phyloP scores from a whole-genome alignment of 140 eudicot species.

The Ambrosia hybrid region DNA sequence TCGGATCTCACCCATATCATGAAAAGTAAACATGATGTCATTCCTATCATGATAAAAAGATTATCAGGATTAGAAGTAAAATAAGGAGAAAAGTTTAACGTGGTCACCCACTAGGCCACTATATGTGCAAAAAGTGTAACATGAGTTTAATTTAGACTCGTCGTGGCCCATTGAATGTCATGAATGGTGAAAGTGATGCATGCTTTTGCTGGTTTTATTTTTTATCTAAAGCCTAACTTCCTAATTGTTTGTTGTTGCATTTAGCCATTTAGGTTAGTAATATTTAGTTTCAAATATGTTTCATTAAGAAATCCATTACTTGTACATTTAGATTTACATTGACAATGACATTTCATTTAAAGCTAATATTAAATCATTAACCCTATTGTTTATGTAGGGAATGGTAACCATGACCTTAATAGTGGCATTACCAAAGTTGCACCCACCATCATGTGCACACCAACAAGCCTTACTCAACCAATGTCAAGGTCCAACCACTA shows the following conservation, averaged over 20 bases:
- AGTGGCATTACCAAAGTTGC: conserved; percentile 54
- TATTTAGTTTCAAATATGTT: too few species aligned
- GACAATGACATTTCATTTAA: too few species aligned
- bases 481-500: conserved; percentile 53
- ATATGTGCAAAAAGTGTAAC: background rate
- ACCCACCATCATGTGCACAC: conserved; percentile 58
- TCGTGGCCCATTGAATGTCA: background rate
- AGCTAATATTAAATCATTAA: background rate
- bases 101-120: conserved; percentile 30
- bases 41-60: conserved; percentile 3
- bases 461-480: conserved; percentile 31
- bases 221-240: background rate
- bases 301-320: too few species aligned
- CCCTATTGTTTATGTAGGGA: conserved; percentile 45
- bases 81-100: background rate
- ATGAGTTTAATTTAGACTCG: background rate
- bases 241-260: too few species aligned
- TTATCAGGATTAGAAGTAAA: background rate
- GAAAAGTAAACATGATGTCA: background rate
- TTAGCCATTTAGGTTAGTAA: too few species aligned
- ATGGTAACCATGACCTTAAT: conserved; percentile 72
- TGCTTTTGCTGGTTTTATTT: background rate
- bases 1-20: background rate
- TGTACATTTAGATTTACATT: too few species aligned
- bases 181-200: background rate